Base-by-base conservation (phyloP, 2,329 filamentous ascomycete species). In the Ophiostoma perfectum region DNA sequence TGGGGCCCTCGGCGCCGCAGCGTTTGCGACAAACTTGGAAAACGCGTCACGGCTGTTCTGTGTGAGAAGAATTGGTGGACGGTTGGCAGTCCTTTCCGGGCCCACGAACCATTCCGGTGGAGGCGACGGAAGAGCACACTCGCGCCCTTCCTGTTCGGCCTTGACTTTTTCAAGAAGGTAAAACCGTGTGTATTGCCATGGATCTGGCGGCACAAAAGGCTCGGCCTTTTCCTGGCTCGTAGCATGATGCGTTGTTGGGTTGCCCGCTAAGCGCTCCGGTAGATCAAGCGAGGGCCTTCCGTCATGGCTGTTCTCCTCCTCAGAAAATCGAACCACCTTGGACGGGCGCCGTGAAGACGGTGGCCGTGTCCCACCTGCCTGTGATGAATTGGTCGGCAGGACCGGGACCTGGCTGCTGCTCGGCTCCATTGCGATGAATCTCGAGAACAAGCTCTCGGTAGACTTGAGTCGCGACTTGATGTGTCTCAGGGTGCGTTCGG, bases 261-360 rank as follows among this genome's bases (percentile, higher is more conserved):
- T 27, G 27, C 27, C 27, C 9, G 4, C 42, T 36, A 4, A 18
- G 45, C 42, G 0, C 14, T 63, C 39, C 14, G 39, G 2, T 42
- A 42, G 39, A 18, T 18, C 16, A 18, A 39, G 11, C 36, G 55
- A 7, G 3, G 27, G 5, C 36, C 16, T 62, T 36, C 18, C 6
- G 5, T 41, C 36, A 12, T 18, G n/a, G 9, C 7, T 8, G 14
- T 16, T 8, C 7, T 63, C 39, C 5, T 70, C 67, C 16, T 72
- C 70, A 0, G 68, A 72, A 36, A 73, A 73, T 2, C 67, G 70
- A 12, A 73, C 71, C 7, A 69, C 66, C 49, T 72, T 73, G 7
- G 72, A 68, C 8, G 70, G 71, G 0, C 71, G 69, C 1, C 70
- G 69, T 41, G 67, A 39, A 27, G 49, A 55, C 11, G 14, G n/a